Evolutionary conservation across 345 rosid genomes (phyloP), one percentile per base, ranked within the genome.

Genomic region (Lepidium africanum): DNA sequence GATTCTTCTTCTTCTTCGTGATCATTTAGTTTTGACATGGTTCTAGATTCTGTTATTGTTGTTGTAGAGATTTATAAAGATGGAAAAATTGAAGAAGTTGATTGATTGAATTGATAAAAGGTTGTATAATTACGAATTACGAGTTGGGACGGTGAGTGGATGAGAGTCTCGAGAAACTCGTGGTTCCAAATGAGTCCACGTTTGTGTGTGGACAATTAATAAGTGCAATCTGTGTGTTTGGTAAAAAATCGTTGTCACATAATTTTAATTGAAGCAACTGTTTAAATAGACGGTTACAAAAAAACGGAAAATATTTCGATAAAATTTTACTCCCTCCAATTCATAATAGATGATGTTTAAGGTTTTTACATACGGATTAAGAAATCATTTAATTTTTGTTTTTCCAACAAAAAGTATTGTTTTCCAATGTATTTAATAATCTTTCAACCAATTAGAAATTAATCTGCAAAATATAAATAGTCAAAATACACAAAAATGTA

Each of bases 161-260:
- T 50, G 69, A 64, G 47, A 25, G 57, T 68, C 56, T 36, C 32
- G 19, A 69, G 58, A 38, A 69, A 69, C 41, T 69, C 37, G 58
- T 69, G 73, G 65, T 69, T 69, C 38, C 65, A 58, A 27, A 69
- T 27, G 12, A 37, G 58, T 58, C 73, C 73, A 69, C 73, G 73
- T 69, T 47, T 69, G 33, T 47, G 65, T 37, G 1, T 25, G 59
- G 39, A 11, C 21, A 51, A 32, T 35, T 42, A 30, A 0, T 15
- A 59, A 42, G 25, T 43, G 65, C 33, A 30, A 30, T 30, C 33
- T 30, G 33, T 30, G 33, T 30, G 33, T 30, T 30, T 30, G 33
- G 33, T 30, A 1, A 30, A 30, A 0, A 30, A 30, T 0, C 4
- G 5, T 30, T 30, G 33, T 30, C 33, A 30, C 32, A 47, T 48